Evolutionary conservation across 2,329 filamentous ascomycete genomes (phyloP).

Genomic region (Phyllosticta paracitricarpa): DNA sequence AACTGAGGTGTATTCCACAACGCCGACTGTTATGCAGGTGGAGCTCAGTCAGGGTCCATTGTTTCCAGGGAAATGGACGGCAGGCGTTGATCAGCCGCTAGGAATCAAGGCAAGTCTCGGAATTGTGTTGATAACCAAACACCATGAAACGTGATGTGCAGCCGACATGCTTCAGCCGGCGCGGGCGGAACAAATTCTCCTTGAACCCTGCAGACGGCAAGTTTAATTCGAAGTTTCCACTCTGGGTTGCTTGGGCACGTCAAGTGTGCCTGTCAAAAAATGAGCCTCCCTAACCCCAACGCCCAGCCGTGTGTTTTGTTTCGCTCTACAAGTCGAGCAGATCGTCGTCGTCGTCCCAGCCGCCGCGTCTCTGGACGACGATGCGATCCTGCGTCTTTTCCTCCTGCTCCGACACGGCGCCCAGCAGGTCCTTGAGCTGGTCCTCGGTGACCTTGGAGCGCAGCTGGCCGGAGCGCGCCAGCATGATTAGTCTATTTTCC

Average conservation of each 20-base stretch:
- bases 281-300: conserved; percentile 7
- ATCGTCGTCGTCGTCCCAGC: conserved; percentile 68
- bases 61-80: not conserved
- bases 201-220: not conserved
- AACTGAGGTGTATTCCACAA: not conserved
- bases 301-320: not conserved
- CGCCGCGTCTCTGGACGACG: conserved; percentile 66
- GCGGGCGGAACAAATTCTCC: not conserved
- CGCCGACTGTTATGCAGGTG: not conserved
- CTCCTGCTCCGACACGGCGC: conserved; percentile 67
- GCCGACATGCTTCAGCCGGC: not conserved
- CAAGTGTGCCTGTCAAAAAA: not conserved
- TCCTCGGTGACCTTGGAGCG: conserved; percentile 80
- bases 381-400: conserved; percentile 65
- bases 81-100: not conserved
- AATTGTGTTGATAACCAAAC: not conserved
- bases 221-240: not conserved
- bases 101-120: not conserved
- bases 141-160: not conserved
- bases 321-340: conserved; percentile 25
- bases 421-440: conserved; percentile 85
- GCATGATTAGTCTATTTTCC: conserved; percentile 85
- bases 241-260: not conserved
- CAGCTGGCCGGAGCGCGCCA: conserved; percentile 81
- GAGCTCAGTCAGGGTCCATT: not conserved